Evolutionary conservation across 2,329 filamentous ascomycete genomes (phyloP).

Genomic region (Colletotrichum viniferum): DNA sequence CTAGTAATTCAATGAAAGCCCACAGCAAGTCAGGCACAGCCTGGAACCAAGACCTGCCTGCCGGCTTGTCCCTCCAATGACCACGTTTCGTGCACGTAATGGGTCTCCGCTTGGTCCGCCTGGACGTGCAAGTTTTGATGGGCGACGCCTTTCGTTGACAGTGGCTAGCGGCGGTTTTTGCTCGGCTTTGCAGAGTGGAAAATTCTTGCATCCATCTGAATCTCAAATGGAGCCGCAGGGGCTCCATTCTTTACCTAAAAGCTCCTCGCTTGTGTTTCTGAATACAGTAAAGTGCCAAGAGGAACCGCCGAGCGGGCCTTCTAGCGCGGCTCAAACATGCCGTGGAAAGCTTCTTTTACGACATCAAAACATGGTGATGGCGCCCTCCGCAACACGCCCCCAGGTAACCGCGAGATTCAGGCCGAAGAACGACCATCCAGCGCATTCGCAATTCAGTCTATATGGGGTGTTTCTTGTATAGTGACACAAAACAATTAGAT

Average conservation of each 20-base stretch:
- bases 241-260: conserved; percentile 19
- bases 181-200: conserved; percentile 17
- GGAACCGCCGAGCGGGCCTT: conserved; percentile 4
- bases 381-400: background rate
- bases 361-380: conserved; percentile 15
- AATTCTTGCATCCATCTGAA: conserved; percentile 12
- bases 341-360: conserved; percentile 21
- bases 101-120: background rate
- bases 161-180: conserved; percentile 12
- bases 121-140: background rate
- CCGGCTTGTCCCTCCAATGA: background rate
- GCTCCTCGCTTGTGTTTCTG: conserved; percentile 9
- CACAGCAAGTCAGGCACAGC: background rate
- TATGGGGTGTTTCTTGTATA: background rate
- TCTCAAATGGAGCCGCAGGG: background rate
- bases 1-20: background rate
- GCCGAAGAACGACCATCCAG: conserved; percentile 8
- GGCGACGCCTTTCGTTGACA: background rate
- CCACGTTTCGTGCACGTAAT: background rate
- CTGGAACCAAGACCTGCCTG: background rate
- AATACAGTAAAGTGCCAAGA: background rate
- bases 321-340: conserved; percentile 20
- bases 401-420: background rate
- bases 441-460: background rate
- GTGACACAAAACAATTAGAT: conserved; percentile 21